Evolutionary conservation across 2,329 filamentous ascomycete genomes (phyloP), one percentile per base, ranked within the genome.

Genomic region (Alternaria hordeiaustralica): DNA sequence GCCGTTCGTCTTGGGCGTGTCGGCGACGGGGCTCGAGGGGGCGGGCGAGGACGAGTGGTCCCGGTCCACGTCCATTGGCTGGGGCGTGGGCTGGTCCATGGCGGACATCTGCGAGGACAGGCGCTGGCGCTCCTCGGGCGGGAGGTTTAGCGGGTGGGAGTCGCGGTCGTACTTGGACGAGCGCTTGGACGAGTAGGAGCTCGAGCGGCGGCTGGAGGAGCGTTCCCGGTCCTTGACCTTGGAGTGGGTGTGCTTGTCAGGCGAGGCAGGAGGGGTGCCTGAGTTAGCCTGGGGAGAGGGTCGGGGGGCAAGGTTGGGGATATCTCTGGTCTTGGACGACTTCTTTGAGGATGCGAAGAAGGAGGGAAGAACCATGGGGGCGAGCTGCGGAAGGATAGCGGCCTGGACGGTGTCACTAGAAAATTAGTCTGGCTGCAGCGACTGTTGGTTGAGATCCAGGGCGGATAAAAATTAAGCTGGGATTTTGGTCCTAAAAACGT

Each of bases 81-180:
- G 87, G 67, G 87, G 75, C 13, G 76, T 74, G 63, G 75, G 71
- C 63, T 85, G 84, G 83, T 89, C 87, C 75, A 80, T 79, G 75
- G 83, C 85, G 68, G 90, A 90, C 66, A 93, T 85, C 71, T 86
- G 86, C 50, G 90, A 82, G 53, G 90, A 93, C 61, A 92, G 82
- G 66, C 92, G 89, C 80, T 92, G 91, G 75, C 93, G 88, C 86
- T 97, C 90, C 83, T 97, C 94, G 50, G 94, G 94, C 3, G 91
- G 93, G 21, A 97, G 88, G 76, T 97, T 97, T 56, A 97, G 87
- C 43, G 95, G 95, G 80, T 97, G 94, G 3, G 89, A 91, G 78
- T 95, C 88, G 68, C 85, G 85, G 77, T 92, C 89, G 75, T 79
- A 78, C 66, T 72, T 75, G 75, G 80, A 78, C 67, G 80, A 79